Base-by-base conservation (phyloP, 2,329 filamentous ascomycete species). In the Xylariaceae sp. region DNA sequence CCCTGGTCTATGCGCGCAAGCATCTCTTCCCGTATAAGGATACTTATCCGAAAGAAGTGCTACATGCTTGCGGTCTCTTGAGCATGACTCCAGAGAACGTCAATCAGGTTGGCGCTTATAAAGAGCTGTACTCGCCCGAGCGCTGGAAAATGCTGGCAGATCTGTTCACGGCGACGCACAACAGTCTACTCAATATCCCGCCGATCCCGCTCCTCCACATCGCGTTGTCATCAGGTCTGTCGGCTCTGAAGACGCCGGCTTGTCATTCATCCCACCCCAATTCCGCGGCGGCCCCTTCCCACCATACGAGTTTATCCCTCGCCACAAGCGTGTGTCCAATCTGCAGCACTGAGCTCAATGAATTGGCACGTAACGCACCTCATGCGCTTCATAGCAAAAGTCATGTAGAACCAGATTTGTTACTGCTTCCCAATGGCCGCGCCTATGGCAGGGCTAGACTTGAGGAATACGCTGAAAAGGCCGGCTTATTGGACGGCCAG, bases 341-440 rank as follows among this genome's bases (percentile, higher is more conserved):
- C 70, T 99, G 94, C 78, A 94, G 89, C 52, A 94, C 89, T 0
- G 94, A 99, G 75, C 83, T 99, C 58, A 97, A 97, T 73, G 89
- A 92, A 69, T 82, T 99, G 39, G 93, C 94, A 1, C 82, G 88
- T 55, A 87, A 88, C 67, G 89, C 99, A 50, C 94, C 94, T 0
- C 97, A 97, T 69, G 94, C 94, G 2, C 89, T 96, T 70, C 94
- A 99, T 73, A 92, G 89, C 35, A 95, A 95, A 79, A 96, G 91
- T 71, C 89, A 91, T 62, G 90, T 97, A 35, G 93, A 96, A 71
- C 86, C 85, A 51, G 92, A 97, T 71, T 83, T 94, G 0, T 82
- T 96, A 17, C 82, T 97, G 49, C 76, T 99, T 58, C 94, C 94
- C 23, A 97, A 96, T 72, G 88, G 89, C 1, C 82, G 90, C 55